Conservation (phyloP, 139 green algal genomes). For the Closterium sp. region DNA sequence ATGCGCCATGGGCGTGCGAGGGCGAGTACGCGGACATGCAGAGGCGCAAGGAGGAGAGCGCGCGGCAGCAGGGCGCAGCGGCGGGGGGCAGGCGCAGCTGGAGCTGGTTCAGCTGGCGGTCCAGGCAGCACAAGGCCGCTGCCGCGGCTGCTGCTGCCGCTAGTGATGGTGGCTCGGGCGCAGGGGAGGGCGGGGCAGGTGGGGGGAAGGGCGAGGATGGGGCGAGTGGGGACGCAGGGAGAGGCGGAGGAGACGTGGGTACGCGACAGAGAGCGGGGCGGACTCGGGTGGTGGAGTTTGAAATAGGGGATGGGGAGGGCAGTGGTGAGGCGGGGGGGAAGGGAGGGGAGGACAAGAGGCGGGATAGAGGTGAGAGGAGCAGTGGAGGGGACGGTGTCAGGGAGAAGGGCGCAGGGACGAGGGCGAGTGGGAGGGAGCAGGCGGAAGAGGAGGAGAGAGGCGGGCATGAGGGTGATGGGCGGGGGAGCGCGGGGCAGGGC, state of each 20-base stretch:
- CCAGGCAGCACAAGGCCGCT: not conserved
- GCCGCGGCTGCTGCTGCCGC: not conserved
- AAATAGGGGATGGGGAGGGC: not conserved
- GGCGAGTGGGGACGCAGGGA: not conserved
- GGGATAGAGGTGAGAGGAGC: not conserved
- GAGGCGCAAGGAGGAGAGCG: slow-evolving; percentile 6
- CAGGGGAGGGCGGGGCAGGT: not conserved
- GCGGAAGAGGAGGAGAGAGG: not conserved
- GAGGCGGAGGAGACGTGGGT: not conserved
- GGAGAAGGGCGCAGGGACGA: not conserved
- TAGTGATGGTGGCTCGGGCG: not conserved
- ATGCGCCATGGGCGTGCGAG: slow-evolving; percentile 4
- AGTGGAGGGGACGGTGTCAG: not conserved
- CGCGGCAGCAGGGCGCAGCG: slow-evolving; percentile 6
- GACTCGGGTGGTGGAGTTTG: not conserved
- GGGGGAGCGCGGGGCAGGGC: not conserved
- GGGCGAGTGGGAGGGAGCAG: not conserved
- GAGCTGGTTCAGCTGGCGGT: slow-evolving; percentile 28
- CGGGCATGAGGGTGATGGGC: not conserved
- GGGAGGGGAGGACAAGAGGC: not conserved
- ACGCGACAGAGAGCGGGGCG: not conserved
- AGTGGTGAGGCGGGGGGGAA: not conserved
- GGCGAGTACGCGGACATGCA: not conserved
- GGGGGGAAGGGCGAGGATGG: not conserved
- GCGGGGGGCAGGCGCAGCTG: not conserved